These are phyloP conservation scores for Hemisphaericaspora subhashii DNA, from an alignment of 1,139 yeast genomes.

Conservation along the genomic window DNA sequence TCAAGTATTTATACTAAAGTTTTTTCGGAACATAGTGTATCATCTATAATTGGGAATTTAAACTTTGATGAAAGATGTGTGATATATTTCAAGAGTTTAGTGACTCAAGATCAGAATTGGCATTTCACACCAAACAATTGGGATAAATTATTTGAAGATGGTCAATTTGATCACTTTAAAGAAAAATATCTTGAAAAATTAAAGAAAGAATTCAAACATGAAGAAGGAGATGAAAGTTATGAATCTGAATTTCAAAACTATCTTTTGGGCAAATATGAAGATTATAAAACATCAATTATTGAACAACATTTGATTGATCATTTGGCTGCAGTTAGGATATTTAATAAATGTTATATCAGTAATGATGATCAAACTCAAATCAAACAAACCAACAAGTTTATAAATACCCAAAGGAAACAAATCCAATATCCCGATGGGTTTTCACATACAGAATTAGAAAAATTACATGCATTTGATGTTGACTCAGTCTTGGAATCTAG, in stretches of 20 bases:
- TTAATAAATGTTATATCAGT: conserved; percentile 43
- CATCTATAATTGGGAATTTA: conserved; percentile 16
- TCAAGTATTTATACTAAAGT: conserved; percentile 15
- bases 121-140: conserved; percentile 25
- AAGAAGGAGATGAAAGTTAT: conserved; percentile 11
- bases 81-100: conserved; percentile 31
- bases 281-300: not conserved
- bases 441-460: not conserved
- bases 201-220: conserved; percentile 19
- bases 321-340: conserved; percentile 43
- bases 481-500: conserved; percentile 37
- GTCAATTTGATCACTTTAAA: conserved; percentile 17
- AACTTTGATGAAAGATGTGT: conserved; percentile 29
- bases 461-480: conserved; percentile 10
- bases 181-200: conserved; percentile 17
- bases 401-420: conserved; percentile 8
- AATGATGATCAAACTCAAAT: conserved; percentile 19
- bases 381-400: conserved; percentile 13
- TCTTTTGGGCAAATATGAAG: conserved; percentile 17
- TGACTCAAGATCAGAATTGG: conserved; percentile 29
- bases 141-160: conserved; percentile 20
- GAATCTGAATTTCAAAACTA: conserved; percentile 19
- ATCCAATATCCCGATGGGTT: conserved; percentile 8
- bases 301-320: conserved; percentile 41
- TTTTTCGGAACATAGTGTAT: conserved; percentile 13